Evolutionary conservation across 2,329 filamentous ascomycete species (phyloP).

Genomic region (Chaetomium sp.): DNA sequence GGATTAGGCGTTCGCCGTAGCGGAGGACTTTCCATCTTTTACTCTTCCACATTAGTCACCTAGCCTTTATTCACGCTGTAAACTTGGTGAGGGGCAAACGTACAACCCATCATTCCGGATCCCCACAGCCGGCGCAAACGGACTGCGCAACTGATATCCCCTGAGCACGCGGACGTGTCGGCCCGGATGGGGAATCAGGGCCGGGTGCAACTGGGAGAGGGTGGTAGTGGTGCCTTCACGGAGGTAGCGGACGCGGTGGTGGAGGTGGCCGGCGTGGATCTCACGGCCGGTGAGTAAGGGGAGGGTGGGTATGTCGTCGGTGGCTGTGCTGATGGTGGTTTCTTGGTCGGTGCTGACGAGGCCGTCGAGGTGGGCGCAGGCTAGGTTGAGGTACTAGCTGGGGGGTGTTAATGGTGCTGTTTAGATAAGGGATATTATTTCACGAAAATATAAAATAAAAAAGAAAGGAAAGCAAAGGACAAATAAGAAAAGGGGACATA

Average conservation of each 20-base stretch:
- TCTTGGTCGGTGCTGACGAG: slow-evolving; percentile 42
- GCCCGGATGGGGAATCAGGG: slow-evolving; percentile 44
- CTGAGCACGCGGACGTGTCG: slow-evolving; percentile 46
- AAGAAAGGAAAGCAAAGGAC: no score
- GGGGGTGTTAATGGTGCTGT: not conserved
- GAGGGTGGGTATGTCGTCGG: slow-evolving; percentile 41
- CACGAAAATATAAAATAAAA: no score
- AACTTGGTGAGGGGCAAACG: not conserved
- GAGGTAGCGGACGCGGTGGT: slow-evolving; percentile 36
- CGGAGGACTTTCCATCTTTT: slow-evolving; percentile 43
- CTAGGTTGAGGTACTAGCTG: slow-evolving; percentile 54
- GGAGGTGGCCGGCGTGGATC: slow-evolving; percentile 29
- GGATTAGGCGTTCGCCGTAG: slow-evolving; percentile 38
- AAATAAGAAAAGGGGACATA: no score
- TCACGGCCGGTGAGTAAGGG: slow-evolving; percentile 48
- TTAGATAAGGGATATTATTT: not conserved
- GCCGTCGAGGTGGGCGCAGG: slow-evolving; percentile 50
- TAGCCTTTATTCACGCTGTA: not conserved
- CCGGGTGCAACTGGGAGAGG: slow-evolving; percentile 35
- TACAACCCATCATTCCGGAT: slow-evolving; percentile 53
- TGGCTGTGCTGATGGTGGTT: slow-evolving; percentile 37
- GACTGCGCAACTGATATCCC: slow-evolving; percentile 44
- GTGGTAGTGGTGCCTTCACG: slow-evolving; percentile 38
- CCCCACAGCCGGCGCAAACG: slow-evolving; percentile 45
- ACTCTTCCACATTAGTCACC: not conserved